A percentile compares a stretch with the other conserved stretches of the same genome.
phyloP scores from a whole-genome alignment of 371 early-diverging fungal genomes.

The Syncephalastrum sp. region DNA sequence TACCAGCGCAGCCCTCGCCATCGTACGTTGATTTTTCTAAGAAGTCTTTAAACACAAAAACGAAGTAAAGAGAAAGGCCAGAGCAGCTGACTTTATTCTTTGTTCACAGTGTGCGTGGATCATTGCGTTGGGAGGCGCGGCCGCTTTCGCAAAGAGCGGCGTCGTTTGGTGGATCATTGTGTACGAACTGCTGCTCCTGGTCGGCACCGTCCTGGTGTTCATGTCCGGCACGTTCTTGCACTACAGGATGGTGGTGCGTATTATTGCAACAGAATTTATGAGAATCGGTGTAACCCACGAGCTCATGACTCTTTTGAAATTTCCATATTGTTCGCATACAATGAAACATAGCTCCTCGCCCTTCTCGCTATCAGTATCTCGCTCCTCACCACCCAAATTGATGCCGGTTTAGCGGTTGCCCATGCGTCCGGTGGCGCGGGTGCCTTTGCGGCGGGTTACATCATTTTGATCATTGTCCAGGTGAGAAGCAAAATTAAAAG shows the following conservation, averaged over 20 bases:
- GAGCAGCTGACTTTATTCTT: neutral
- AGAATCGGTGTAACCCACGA: constrained; percentile 7
- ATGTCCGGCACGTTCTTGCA: constrained; percentile 27
- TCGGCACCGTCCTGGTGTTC: constrained; percentile 20
- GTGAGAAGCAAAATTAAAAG: constrained; percentile 13
- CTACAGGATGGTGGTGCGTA: constrained; percentile 40
- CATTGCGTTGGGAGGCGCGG: constrained; percentile 40
- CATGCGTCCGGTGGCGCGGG: constrained; percentile 14
- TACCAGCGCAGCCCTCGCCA: constrained; percentile 26
- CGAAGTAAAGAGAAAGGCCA: neutral
- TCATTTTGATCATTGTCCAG: constrained; percentile 40
- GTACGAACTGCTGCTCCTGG: constrained; percentile 34
- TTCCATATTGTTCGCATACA: neutral
- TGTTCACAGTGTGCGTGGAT: constrained; percentile 34
- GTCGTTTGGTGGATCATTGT: constrained; percentile 46
- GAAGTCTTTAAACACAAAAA: no score
- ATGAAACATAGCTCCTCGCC: constrained; percentile 30
- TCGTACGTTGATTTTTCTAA: constrained; percentile 15
- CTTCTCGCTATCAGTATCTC: constrained; percentile 43
- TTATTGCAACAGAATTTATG: constrained; percentile 3
- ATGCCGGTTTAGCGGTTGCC: constrained; percentile 15
- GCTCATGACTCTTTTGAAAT: constrained; percentile 8
- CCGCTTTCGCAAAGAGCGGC: constrained; percentile 23
- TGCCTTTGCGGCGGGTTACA: constrained; percentile 41
- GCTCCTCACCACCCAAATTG: constrained; percentile 29